Evolutionary conservation across 495 filamentous ascomycete species (phyloP).

Genomic region (Penicillium manginii): DNA sequence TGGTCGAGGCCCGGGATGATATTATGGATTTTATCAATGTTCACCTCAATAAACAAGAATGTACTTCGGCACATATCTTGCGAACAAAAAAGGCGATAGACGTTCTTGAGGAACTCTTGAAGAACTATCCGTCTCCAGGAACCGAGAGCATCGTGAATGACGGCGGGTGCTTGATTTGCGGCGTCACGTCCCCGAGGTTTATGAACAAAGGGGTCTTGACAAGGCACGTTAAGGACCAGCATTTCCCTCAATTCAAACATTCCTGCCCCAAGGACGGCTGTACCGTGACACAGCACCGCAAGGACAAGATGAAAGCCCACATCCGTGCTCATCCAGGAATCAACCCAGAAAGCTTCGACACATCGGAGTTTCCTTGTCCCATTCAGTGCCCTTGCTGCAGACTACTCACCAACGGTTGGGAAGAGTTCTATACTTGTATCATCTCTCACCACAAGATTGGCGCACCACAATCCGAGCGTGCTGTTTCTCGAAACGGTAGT

Average conservation of each 20-base stretch:
- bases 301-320: slow-evolving; percentile 2
- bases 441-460: background rate
- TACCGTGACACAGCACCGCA: background rate
- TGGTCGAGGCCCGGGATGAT: background rate
- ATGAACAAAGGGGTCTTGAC: slow-evolving; percentile 3
- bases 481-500: background rate
- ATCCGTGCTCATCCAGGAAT: background rate
- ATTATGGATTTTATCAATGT: background rate
- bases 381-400: background rate
- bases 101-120: background rate
- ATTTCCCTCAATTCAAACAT: slow-evolving; percentile 1
- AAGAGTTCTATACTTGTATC: slow-evolving; percentile 1
- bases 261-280: background rate
- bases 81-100: background rate
- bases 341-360: background rate
- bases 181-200: no score
- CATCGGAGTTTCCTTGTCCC: background rate
- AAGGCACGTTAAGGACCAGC: slow-evolving; percentile 3
- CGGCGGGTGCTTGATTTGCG: background rate
- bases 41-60: background rate
- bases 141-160: background rate
- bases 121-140: background rate
- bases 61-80: background rate
- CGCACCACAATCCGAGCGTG: background rate
- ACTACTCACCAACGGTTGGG: background rate